Percentiles rank a stretch among this genome's conserved stretches.
phyloP scores from a whole-genome alignment of 2,329 filamentous ascomycete genomes.

The Microascus cirrosus region DNA sequence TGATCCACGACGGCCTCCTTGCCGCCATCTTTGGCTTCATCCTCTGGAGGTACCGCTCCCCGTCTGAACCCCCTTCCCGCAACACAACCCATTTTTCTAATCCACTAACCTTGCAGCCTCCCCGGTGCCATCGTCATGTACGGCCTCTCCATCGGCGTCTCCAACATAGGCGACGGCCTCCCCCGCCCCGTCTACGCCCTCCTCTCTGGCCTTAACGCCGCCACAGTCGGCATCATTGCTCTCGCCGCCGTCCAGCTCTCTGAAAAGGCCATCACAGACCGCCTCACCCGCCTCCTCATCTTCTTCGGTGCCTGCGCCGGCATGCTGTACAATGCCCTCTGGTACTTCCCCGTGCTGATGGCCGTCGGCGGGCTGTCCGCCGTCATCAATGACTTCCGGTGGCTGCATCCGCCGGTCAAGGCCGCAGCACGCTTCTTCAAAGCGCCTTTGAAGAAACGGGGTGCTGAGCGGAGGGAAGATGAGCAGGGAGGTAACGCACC shows the following conservation, averaged over 20 bases:
- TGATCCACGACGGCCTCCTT: slow-evolving; percentile 49
- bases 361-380: slow-evolving; percentile 38
- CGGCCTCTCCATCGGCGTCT: slow-evolving; percentile 52
- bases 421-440: neutral
- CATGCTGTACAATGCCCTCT: slow-evolving; percentile 59
- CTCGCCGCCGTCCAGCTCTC: slow-evolving; percentile 58
- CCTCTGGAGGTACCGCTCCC: slow-evolving; percentile 41
- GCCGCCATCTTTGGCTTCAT: slow-evolving; percentile 48
- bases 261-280: slow-evolving; percentile 56
- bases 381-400: slow-evolving; percentile 43
- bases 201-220: slow-evolving; percentile 59
- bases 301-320: slow-evolving; percentile 53
- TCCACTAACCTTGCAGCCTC: slow-evolving; percentile 27
- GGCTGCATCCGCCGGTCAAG: slow-evolving; percentile 25
- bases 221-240: slow-evolving; percentile 61
- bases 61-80: neutral
- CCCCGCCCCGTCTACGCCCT: slow-evolving; percentile 56
- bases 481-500: neutral
- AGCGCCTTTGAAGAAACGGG: neutral
- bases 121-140: slow-evolving; percentile 64
- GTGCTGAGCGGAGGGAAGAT: neutral
- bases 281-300: slow-evolving; percentile 49
- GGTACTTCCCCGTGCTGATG: slow-evolving; percentile 64
- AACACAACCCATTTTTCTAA: too few species aligned
- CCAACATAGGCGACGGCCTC: slow-evolving; percentile 44